These are phyloP conservation scores for Colletotrichum orchidophilum DNA, from an alignment of 2,329 filamentous ascomycete species.

Conservation along the genomic window DNA sequence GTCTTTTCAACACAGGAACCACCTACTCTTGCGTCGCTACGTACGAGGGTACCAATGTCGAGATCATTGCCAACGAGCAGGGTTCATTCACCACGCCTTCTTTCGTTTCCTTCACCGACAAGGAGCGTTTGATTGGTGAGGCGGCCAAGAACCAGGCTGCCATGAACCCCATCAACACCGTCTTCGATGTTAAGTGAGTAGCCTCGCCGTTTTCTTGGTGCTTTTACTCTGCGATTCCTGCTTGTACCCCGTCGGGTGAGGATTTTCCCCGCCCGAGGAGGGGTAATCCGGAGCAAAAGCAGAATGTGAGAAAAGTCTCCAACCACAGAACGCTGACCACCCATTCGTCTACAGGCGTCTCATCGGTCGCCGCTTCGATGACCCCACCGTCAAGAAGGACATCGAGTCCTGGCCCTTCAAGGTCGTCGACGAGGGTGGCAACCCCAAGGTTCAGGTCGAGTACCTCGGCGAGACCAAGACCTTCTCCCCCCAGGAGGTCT, in stretches of 20 bases:
- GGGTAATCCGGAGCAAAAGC: slow-evolving; percentile 4
- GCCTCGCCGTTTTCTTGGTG: slow-evolving; percentile 3
- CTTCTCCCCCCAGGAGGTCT: slow-evolving; percentile 99
- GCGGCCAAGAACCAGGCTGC: slow-evolving; percentile 99
- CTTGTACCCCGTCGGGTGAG: background rate
- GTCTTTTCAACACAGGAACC: slow-evolving; percentile 71
- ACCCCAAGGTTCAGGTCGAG: slow-evolving; percentile 92
- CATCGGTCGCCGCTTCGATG: slow-evolving; percentile 94
- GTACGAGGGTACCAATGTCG: slow-evolving; percentile 99
- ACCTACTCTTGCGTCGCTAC: slow-evolving; percentile 99
- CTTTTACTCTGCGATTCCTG: background rate
- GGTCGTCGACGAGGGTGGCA: slow-evolving; percentile 88
- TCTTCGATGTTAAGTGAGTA: slow-evolving; percentile 98
- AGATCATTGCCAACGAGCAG: slow-evolving; percentile 99
- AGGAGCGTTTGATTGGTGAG: slow-evolving; percentile 99
- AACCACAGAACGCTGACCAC: slow-evolving; percentile 25
- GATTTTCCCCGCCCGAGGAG: slow-evolving; percentile 25
- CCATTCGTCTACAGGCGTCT: slow-evolving; percentile 75
- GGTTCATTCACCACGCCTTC: slow-evolving; percentile 98
- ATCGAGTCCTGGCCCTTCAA: slow-evolving; percentile 99
- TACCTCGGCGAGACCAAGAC: slow-evolving; percentile 95
- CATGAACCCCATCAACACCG: slow-evolving; percentile 98
- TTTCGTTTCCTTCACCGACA: slow-evolving; percentile 98
- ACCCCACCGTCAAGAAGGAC: slow-evolving; percentile 98
- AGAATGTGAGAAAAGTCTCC: background rate